Evolutionary conservation across 495 filamentous ascomycete genomes (phyloP), one percentile per base, ranked within the genome.

Genomic region (Corynascus novoguineensis): DNA sequence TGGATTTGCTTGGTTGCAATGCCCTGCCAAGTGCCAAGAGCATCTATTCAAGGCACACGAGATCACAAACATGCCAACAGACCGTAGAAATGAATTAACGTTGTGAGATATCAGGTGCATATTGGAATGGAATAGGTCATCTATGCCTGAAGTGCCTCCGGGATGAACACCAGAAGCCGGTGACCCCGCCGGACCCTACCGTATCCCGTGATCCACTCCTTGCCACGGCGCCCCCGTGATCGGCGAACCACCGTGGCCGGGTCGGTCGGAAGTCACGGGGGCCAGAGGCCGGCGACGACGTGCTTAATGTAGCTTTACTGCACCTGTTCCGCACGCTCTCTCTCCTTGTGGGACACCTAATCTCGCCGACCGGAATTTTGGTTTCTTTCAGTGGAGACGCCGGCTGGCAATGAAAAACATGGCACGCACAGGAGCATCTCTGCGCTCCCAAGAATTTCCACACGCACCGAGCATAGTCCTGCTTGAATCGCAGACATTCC

Each of bases 181-280:
- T 54, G 53, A 55, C 31, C 53, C 53, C 53, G 53, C 53, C 4
- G n/a, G 24, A 28, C 19, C 44, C 37, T 51, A 49, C 25, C 1
- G 40, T 35, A 46, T 41, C 40, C 52, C 52, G 40, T 41, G 46
- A 21, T 41, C 49, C 24, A 31, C 19, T 11, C 34, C 11, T 40
- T 21, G 40, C 40, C 40, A 44, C 40, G 40, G 40, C 21, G n/a
- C 44, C n/a, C 45, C 45, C 27, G 27, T 10, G 27, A 24, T 44
- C 34, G 32, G 22, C 35, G 10, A 9, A 50, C 25, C 31, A 22
- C 17, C 19, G 8, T 38, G 34, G n/a, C 32, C 21, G 22, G 32
- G 2, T 15, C 14, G 14, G 21, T 35, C 49, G 12, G 34, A 35
- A 50, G 22, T 27, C 49, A 29, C 49, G 49, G 49, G n/a, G 42